Conservation (phyloP, 331 rosid species). For the Pyrus hybrid region DNA sequence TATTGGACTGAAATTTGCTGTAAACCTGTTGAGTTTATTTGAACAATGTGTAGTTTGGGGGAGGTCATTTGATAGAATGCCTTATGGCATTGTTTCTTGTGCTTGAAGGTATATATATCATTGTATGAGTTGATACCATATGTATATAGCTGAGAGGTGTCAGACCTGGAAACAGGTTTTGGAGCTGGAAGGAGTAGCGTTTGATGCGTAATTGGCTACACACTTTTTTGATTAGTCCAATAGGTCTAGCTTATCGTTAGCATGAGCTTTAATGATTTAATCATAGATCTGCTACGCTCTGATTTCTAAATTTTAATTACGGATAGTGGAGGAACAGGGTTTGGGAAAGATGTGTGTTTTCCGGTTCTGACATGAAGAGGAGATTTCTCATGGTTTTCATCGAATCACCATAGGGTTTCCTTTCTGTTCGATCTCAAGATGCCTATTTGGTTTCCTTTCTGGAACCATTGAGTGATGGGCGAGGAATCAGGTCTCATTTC, state of each 20-base stretch:
- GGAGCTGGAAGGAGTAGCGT: background rate
- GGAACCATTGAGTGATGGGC: background rate
- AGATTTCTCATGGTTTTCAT: background rate
- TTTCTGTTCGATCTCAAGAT: background rate
- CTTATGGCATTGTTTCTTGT: background rate
- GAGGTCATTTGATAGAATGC: background rate
- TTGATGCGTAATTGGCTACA: background rate
- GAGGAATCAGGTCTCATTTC: background rate
- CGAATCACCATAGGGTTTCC: background rate
- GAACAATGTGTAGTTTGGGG: background rate
- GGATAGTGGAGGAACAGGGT: no score
- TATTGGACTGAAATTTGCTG: background rate
- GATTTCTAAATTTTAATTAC: background rate
- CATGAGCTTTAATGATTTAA: no score
- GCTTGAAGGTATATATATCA: background rate
- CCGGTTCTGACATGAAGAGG: background rate
- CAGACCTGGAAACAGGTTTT: background rate
- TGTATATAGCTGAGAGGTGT: background rate
- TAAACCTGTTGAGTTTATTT: background rate
- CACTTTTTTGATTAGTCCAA: background rate
- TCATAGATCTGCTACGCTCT: background rate
- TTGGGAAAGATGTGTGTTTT: background rate
- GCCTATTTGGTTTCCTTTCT: background rate
- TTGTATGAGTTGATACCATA: background rate
- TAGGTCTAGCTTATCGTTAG: background rate